Evolutionary conservation across 805 yeast genomes (phyloP).

Genomic region (Nakazawaea molendinolei): DNA sequence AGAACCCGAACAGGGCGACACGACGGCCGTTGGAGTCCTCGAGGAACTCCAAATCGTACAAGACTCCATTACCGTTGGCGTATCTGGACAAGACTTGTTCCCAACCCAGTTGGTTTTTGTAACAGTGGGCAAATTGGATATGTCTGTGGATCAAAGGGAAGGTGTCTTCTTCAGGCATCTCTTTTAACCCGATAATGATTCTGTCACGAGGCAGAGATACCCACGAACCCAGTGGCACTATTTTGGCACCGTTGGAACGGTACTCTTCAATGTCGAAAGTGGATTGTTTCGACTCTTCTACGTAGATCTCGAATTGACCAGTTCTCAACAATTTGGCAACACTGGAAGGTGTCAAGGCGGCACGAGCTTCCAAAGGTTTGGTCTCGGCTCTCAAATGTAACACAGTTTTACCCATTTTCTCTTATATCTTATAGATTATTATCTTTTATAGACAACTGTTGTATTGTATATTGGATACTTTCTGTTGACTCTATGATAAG

Average conservation of each 20-base stretch:
- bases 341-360: conserved; percentile 91
- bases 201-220: conserved; percentile 83
- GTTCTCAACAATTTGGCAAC: conserved; percentile 78
- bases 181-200: conserved; percentile 89
- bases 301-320: conserved; percentile 75
- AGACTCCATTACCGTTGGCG: conserved; percentile 83
- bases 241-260: conserved; percentile 70
- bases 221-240: conserved; percentile 96
- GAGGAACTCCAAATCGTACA: conserved; percentile 91
- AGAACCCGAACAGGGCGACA: conserved; percentile 99
- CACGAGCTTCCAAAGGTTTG: conserved; percentile 95
- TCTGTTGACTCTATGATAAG: too few species aligned
- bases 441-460: background rate
- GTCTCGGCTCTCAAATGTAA: conserved; percentile 95
- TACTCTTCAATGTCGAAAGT: conserved; percentile 75
- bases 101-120: conserved; percentile 98
- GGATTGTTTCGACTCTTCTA: conserved; percentile 83
- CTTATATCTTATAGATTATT: background rate
- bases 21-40: conserved; percentile 95
- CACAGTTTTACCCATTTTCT: conserved; percentile 34
- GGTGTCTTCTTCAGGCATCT: conserved; percentile 79
- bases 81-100: conserved; percentile 81
- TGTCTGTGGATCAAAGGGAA: conserved; percentile 96
- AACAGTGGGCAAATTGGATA: conserved; percentile 98
- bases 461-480: background rate